Evolutionary conservation across 257 asterid species (phyloP).

Genomic region (Solanum dulcamara): DNA sequence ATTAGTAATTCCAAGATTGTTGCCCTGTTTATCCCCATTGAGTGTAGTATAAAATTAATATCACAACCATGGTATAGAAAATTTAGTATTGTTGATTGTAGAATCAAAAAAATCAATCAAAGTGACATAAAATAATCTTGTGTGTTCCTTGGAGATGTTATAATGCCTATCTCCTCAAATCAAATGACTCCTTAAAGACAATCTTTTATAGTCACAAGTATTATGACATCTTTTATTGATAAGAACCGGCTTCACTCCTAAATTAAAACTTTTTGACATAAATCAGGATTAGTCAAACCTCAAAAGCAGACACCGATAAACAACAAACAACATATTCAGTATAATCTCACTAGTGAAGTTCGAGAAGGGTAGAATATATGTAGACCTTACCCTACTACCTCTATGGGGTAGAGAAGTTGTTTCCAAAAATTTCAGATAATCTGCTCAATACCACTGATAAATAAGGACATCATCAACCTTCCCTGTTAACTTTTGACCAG

Average conservation of each 20-base stretch:
- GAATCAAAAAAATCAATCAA: too few species aligned
- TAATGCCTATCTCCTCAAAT: not conserved
- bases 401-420: too few species aligned
- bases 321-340: not conserved
- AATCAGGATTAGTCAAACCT: not conserved
- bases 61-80: not conserved
- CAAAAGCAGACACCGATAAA: not conserved
- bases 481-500: not conserved
- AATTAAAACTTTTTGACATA: not conserved
- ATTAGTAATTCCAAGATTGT: not conserved
- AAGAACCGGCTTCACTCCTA: not conserved
- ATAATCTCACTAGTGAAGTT: not conserved
- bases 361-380: too few species aligned
- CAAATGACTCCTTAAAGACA: not conserved
- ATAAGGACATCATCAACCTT: not conserved
- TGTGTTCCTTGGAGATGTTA: not conserved
- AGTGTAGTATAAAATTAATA: not conserved
- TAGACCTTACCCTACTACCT: too few species aligned
- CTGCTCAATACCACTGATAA: too few species aligned
- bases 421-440: too few species aligned
- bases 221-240: not conserved
- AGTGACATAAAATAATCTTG: too few species aligned
- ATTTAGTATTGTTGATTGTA: not conserved
- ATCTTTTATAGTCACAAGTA: not conserved
- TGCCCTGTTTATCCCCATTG: not conserved